A percentile compares a stretch with the other conserved stretches of the same genome.
Evolutionary conservation across 2,329 filamentous ascomycete genomes (phyloP).

Genomic region (Cladophialophora bantiana): DNA sequence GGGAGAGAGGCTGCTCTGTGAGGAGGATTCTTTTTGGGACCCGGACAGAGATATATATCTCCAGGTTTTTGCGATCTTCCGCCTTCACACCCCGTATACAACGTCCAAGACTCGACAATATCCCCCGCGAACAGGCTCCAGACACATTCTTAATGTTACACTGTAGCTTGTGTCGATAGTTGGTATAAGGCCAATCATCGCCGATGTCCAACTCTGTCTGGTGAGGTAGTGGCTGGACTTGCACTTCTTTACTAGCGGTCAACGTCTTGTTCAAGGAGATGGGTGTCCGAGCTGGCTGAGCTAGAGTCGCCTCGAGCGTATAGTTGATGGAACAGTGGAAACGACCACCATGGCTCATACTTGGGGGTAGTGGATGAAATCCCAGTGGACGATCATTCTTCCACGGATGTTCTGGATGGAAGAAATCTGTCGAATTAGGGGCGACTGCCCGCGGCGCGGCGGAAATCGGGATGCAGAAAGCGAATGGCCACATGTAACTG

Average conservation of each 20-base stretch:
- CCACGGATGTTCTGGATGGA: conserved; percentile 21
- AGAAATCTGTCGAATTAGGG: conserved; percentile 15
- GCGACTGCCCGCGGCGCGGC: conserved; percentile 24
- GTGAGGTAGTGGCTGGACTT: conserved; percentile 14
- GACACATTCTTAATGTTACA: not conserved
- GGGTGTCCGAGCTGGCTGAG: not conserved
- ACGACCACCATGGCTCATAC: conserved; percentile 10
- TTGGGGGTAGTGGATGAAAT: conserved; percentile 30
- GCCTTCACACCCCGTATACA: too few relatives aligned
- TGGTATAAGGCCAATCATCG: conserved; percentile 16
- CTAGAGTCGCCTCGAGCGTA: conserved; percentile 19
- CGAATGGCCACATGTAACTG: conserved; percentile 29
- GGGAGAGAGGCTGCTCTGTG: conserved; percentile 18
- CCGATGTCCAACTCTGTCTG: not conserved
- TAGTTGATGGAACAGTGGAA: conserved; percentile 25
- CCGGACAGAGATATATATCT: conserved; percentile 22
- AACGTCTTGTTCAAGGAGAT: not conserved
- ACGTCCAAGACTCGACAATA: not conserved
- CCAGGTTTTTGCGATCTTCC: not conserved
- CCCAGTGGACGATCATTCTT: conserved; percentile 14
- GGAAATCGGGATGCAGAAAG: conserved; percentile 27
- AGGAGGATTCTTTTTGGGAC: conserved; percentile 17
- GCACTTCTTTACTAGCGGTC: not conserved
- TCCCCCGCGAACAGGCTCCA: not conserved
- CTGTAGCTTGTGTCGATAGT: conserved; percentile 15